Conservation (phyloP, 2,329 filamentous ascomycete species). For the Colletotrichum theobromicola region DNA sequence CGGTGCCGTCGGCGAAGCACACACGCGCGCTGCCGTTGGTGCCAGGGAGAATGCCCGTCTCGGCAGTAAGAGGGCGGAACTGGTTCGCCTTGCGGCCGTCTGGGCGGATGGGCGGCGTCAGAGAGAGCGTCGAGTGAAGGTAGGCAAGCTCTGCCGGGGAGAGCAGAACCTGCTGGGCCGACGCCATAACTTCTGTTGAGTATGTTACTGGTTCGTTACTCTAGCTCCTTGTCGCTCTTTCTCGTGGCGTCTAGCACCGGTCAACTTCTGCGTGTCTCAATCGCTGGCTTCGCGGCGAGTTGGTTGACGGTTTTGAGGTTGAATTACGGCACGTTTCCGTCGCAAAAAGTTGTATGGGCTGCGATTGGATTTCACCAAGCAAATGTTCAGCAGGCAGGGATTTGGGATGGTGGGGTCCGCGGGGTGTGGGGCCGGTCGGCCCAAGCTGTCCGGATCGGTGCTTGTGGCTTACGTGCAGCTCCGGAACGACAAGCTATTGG, state of each 20-base stretch:
- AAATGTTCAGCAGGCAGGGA: slow-evolving; percentile 7
- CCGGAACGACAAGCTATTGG: not conserved
- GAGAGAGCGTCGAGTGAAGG: slow-evolving; percentile 84
- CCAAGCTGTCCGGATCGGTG: slow-evolving; percentile 16
- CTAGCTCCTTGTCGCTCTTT: not conserved
- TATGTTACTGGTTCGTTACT: not conserved
- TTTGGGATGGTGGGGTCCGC: slow-evolving; percentile 17
- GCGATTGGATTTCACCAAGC: slow-evolving; percentile 4
- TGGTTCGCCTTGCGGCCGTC: slow-evolving; percentile 84
- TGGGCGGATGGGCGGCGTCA: slow-evolving; percentile 83
- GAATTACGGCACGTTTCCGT: not conserved
- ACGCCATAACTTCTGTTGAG: slow-evolving; percentile 6
- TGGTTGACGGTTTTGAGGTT: not conserved
- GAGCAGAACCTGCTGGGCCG: slow-evolving; percentile 72
- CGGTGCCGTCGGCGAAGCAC: slow-evolving; percentile 92
- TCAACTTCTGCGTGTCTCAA: not conserved
- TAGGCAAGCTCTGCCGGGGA: slow-evolving; percentile 97
- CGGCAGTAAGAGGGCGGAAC: slow-evolving; percentile 89
- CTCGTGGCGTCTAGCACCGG: not conserved
- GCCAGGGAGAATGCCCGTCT: slow-evolving; percentile 86
- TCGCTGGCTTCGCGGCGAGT: not conserved
- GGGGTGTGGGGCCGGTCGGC: slow-evolving; percentile 19
- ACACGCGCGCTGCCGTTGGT: slow-evolving; percentile 93
- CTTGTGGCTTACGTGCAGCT: not conserved
- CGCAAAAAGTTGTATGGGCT: slow-evolving; percentile 13